Evolutionary conservation across 805 yeast species (phyloP).

Genomic region (Saccharomyces kudriavzevii): DNA sequence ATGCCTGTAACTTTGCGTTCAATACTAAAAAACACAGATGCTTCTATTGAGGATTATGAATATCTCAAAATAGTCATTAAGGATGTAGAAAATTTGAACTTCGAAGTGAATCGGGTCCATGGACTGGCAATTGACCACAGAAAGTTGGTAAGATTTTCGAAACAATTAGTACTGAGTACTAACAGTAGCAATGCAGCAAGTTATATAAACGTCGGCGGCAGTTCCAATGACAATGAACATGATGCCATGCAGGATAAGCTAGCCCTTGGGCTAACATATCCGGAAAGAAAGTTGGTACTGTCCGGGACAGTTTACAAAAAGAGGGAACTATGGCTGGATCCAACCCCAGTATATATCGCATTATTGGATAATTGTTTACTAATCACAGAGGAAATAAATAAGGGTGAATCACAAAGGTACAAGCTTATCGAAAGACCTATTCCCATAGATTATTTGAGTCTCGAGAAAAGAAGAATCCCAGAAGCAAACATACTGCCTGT

Average conservation of each 20-base stretch:
- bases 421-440: slow-evolving; percentile 51
- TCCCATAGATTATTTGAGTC: slow-evolving; percentile 49
- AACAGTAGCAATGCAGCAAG: slow-evolving; percentile 16
- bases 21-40: slow-evolving; percentile 42
- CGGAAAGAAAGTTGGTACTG: slow-evolving; percentile 46
- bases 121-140: slow-evolving; percentile 52
- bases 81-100: slow-evolving; percentile 47
- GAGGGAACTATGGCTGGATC: slow-evolving; percentile 57
- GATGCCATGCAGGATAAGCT: slow-evolving; percentile 17
- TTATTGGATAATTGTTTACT: slow-evolving; percentile 65
- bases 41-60: slow-evolving; percentile 43
- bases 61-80: slow-evolving; percentile 45
- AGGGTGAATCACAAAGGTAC: slow-evolving; percentile 30
- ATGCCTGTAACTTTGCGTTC: slow-evolving; percentile 57
- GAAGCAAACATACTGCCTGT: not conserved
- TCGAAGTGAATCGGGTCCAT: slow-evolving; percentile 53
- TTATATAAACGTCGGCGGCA: not conserved
- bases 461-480: slow-evolving; percentile 37
- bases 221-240: not conserved
- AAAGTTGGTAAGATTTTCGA: slow-evolving; percentile 44
- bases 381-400: slow-evolving; percentile 49
- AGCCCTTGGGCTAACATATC: slow-evolving; percentile 44
- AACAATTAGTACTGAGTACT: slow-evolving; percentile 23
- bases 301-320: slow-evolving; percentile 54
- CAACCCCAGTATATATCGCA: slow-evolving; percentile 43